Base-by-base conservation (phyloP, 805 yeast species). In the Nakazawaea pomicola region DNA sequence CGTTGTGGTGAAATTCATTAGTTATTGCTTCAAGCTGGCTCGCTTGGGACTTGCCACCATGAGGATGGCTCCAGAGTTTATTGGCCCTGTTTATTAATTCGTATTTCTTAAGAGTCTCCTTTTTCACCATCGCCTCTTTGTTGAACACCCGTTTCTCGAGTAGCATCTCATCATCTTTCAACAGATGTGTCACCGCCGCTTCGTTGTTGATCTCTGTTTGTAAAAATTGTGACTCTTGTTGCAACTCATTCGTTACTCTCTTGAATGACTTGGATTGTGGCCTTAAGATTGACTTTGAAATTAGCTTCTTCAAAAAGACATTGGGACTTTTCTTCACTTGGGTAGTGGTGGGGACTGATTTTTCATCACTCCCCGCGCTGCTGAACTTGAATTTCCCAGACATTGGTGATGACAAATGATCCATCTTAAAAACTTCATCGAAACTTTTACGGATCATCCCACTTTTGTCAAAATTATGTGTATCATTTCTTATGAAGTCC, bases 131-230 rank as follows among this genome's bases (percentile, higher is more conserved):
- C 3, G 14, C 20, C 7, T 33, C 19, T 2, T 23, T 36, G 23
- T 30, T 24, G 24, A 44, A 36, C 5, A 36, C 18, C 11, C 38
- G 15, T 43, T 40, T 15, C 30, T 30, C 38, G 21, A 54, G 36
- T n/a, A 52, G 44, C 33, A 49, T 48, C 8, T 54, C 57, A 21
- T 61, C 62, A 24, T 53, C 60, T 41, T 56, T 55, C 31, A 62
- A 36, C 4, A 61, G 58, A 1, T 54, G 46, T 0, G 67, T 62
- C 12, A 60, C 54, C 23, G 55, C 46, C 10, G 61, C 53, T 49
- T 64, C 70, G 44, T 61, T 64, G 24, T 51, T 52, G 18, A 63
- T 53, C 46, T 64, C 69, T 12, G 49, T 46, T 38, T 63, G 61
- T 33, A 62, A 44, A 4, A 67, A 67, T n/a, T 52, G 51, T 12